Evolutionary conservation across 345 rosid genomes (phyloP).

Genomic region (Dipteronia sinensis): DNA sequence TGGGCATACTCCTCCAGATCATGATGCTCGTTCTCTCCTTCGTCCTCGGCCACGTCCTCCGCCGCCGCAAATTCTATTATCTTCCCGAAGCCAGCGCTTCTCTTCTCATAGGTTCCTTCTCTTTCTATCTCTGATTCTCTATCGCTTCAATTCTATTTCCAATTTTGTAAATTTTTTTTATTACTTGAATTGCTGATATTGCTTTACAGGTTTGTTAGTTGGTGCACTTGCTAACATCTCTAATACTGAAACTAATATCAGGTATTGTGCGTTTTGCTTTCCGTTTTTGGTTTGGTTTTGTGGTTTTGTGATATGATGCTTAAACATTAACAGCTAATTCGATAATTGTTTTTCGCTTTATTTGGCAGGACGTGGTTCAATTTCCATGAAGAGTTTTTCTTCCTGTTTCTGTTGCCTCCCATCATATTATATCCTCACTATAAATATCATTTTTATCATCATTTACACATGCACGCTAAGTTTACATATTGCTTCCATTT

Average conservation of each 20-base stretch:
- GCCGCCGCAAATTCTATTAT: conserved; percentile 93
- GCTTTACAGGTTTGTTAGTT: conserved; percentile 65
- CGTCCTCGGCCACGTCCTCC: conserved; percentile 95
- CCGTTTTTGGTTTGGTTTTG: neutral
- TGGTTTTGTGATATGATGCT: conserved; percentile 9
- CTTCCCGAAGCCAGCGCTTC: conserved; percentile 99
- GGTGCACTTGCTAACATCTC: conserved; percentile 94
- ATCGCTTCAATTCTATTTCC: neutral
- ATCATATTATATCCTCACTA: conserved; percentile 88
- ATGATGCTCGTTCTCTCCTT: conserved; percentile 99
- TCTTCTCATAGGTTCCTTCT: conserved; percentile 75
- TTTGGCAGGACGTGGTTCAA: conserved; percentile 89
- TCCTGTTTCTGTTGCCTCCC: conserved; percentile 91
- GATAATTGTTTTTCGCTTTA: neutral
- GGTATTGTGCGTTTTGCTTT: conserved; percentile 39
- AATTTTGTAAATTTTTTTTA: neutral
- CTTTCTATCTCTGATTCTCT: neutral
- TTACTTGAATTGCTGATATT: neutral
- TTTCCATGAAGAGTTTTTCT: conserved; percentile 98
- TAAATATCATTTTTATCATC: neutral
- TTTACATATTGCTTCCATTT: neutral
- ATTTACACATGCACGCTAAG: neutral
- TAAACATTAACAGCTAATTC: neutral
- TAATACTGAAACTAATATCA: conserved; percentile 84
- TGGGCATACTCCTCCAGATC: conserved; percentile 97